A percentile compares a stretch with the other conserved stretches of the same genome.
phyloP scores from a whole-genome alignment of 208 protist species.

The Leishmania aethiopica region DNA sequence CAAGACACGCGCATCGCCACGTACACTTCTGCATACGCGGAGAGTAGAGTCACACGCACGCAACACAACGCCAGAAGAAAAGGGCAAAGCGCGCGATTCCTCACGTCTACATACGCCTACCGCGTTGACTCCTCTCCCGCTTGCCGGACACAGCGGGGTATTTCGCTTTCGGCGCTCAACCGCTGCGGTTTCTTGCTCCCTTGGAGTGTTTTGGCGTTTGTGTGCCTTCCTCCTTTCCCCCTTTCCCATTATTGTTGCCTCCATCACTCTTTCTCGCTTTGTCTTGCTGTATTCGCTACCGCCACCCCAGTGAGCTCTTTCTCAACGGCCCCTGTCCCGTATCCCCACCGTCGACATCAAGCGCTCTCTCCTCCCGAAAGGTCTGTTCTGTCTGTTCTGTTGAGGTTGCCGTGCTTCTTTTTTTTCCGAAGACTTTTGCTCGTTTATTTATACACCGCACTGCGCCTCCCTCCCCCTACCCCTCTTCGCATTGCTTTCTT shows the following conservation, averaged over 20 bases:
- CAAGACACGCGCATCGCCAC: neutral
- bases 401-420: neutral
- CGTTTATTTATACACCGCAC: neutral
- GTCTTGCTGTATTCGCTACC: neutral
- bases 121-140: neutral
- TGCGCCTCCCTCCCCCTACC: neutral
- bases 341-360: neutral
- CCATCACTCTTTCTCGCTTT: neutral
- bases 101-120: neutral
- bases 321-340: neutral
- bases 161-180: neutral
- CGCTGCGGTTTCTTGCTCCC: slow-evolving; percentile 10
- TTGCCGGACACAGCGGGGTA: neutral
- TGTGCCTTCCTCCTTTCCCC: neutral
- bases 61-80: slow-evolving; percentile 18
- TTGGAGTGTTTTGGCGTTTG: slow-evolving; percentile 5
- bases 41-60: neutral
- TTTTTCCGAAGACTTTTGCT: neutral
- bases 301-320: neutral
- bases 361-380: neutral
- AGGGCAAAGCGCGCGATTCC: neutral
- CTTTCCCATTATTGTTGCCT: neutral
- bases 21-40: neutral
- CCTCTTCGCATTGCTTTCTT: neutral
- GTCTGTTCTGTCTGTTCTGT: neutral